These are phyloP conservation scores for Inga laurina DNA, from an alignment of 306 rosid genomes.

Conservation along the genomic window DNA sequence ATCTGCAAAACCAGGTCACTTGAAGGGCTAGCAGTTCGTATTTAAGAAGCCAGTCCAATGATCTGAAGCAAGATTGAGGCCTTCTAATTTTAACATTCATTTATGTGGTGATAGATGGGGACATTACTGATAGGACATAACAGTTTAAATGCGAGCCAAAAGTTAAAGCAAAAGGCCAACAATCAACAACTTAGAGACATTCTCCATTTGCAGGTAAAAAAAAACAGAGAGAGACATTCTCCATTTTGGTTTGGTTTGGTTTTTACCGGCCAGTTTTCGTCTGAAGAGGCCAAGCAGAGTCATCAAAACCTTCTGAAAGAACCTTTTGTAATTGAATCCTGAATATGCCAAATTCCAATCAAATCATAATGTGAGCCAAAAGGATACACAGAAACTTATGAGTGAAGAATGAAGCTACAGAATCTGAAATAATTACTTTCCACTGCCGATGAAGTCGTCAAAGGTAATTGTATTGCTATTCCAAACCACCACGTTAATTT, in stretches of 20 bases:
- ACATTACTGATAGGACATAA: neutral
- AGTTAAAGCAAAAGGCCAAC: neutral
- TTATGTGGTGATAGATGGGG: neutral
- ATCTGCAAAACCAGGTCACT: neutral
- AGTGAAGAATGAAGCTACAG: neutral
- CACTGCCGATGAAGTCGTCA: slow-evolving; percentile 85
- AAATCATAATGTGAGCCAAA: neutral
- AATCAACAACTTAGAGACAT: neutral
- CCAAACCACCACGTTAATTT: slow-evolving; percentile 70
- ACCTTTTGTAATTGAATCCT: slow-evolving; percentile 77
- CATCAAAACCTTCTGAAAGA: slow-evolving; percentile 81
- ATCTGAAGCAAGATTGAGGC: neutral
- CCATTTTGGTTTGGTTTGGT: slow-evolving; percentile 21
- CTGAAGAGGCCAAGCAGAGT: slow-evolving; percentile 78
- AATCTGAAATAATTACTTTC: slow-evolving; percentile 49
- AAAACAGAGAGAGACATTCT: neutral
- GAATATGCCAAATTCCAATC: slow-evolving; percentile 4
- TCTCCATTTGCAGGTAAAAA: neutral
- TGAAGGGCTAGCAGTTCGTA: neutral
- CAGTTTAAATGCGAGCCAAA: neutral
- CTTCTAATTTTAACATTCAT: neutral
- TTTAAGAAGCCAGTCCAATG: neutral
- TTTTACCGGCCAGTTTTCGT: slow-evolving; percentile 77
- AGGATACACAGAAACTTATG: neutral
- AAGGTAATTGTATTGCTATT: slow-evolving; percentile 73